Conservation (phyloP, 768 basidiomycete species). For the Tephrocybe sp. region DNA sequence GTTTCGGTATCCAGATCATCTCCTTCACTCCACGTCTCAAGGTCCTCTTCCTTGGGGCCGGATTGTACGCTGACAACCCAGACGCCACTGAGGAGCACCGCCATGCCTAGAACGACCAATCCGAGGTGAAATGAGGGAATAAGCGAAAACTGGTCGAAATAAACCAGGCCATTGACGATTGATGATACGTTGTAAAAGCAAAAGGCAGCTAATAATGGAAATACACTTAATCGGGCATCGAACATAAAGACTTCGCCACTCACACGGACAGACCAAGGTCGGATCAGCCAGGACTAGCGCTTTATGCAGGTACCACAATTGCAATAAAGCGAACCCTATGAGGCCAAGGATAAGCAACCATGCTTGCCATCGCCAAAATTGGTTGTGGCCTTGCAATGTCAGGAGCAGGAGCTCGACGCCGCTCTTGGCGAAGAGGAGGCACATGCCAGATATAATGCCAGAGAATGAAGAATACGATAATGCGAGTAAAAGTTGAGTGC, state of each 20-base stretch:
- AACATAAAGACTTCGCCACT: slow-evolving; percentile 2
- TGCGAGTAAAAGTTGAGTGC: slow-evolving; percentile 63
- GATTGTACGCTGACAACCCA: slow-evolving; percentile 85
- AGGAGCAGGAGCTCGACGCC: slow-evolving; percentile 85
- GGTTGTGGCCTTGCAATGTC: slow-evolving; percentile 71
- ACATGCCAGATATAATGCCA: slow-evolving; percentile 89
- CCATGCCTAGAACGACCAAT: slow-evolving; percentile 75
- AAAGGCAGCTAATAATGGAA: slow-evolving; percentile 67
- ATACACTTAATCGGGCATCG: slow-evolving; percentile 1
- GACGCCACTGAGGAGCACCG: slow-evolving; percentile 78
- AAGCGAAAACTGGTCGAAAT: slow-evolving; percentile 80
- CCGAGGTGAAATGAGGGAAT: slow-evolving; percentile 68
- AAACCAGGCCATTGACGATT: slow-evolving; percentile 86
- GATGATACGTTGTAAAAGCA: slow-evolving; percentile 94
- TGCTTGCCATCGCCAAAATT: slow-evolving; percentile 80
- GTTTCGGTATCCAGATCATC: slow-evolving; percentile 27
- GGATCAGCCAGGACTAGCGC: slow-evolving; percentile 79
- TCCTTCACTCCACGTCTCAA: slow-evolving; percentile 47
- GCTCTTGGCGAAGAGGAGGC: slow-evolving; percentile 89
- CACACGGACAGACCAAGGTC: slow-evolving; percentile 81
- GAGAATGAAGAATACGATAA: slow-evolving; percentile 86
- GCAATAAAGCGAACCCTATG: slow-evolving; percentile 70
- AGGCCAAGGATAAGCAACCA: slow-evolving; percentile 80
- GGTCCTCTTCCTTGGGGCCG: slow-evolving; percentile 47
- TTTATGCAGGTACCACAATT: slow-evolving; percentile 83